Evolutionary conservation across 148 eudicot species (phyloP).

Genomic region (Cornus controversa): DNA sequence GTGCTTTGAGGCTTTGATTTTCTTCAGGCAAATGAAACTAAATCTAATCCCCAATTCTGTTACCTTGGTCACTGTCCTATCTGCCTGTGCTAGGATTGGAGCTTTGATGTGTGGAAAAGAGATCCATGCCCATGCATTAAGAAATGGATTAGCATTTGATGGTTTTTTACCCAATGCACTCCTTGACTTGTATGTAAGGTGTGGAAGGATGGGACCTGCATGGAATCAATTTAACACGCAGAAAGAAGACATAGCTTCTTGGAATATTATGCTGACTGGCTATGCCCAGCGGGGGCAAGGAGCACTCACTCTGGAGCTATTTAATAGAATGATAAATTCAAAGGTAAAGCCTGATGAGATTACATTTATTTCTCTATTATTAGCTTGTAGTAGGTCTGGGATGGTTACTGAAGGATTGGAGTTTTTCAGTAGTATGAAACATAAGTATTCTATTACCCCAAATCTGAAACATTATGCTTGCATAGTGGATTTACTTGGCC

Average conservation of each 20-base stretch:
- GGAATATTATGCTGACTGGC: slow-evolving; percentile 86
- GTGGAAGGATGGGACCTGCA: slow-evolving; percentile 70
- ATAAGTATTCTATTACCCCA: slow-evolving; percentile 43
- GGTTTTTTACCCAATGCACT: slow-evolving; percentile 76
- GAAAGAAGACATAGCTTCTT: slow-evolving; percentile 59
- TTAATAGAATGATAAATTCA: slow-evolving; percentile 49
- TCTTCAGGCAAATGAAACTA: slow-evolving; percentile 68
- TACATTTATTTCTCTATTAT: slow-evolving; percentile 65
- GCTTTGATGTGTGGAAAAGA: slow-evolving; percentile 89
- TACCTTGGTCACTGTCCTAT: slow-evolving; percentile 70
- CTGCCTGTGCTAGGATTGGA: slow-evolving; percentile 81
- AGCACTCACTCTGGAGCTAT: slow-evolving; percentile 50
- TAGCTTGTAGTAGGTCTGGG: slow-evolving; percentile 87
- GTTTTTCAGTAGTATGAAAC: slow-evolving; percentile 56
- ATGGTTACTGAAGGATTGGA: slow-evolving; percentile 78
- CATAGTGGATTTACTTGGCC: slow-evolving; percentile 89
- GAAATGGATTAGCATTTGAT: slow-evolving; percentile 53
- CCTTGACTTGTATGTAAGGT: slow-evolving; percentile 86
- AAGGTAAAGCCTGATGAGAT: slow-evolving; percentile 61
- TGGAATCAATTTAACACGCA: slow-evolving; percentile 58
- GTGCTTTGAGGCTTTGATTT: slow-evolving; percentile 75
- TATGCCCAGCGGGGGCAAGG: slow-evolving; percentile 67
- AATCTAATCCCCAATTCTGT: slow-evolving; percentile 61
- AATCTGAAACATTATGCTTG: slow-evolving; percentile 91
- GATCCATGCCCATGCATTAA: slow-evolving; percentile 80